phyloP scores from a whole-genome alignment of 495 filamentous ascomycete species.

The Neurospora sp. region DNA sequence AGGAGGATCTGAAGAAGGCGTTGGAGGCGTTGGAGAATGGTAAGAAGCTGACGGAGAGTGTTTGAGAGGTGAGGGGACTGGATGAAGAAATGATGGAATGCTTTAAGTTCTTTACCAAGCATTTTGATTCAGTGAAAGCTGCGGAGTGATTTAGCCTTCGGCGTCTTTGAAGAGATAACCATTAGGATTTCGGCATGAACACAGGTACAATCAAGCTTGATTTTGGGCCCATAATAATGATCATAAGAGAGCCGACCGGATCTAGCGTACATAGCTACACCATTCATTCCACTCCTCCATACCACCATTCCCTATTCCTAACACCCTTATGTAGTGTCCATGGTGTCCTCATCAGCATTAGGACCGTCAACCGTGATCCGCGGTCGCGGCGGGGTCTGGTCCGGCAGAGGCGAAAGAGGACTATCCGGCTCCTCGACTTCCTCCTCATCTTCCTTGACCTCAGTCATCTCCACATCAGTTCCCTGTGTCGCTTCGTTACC shows the following conservation, averaged over 20 bases:
- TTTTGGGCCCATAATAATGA: background rate
- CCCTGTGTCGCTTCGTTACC: conserved; percentile 37
- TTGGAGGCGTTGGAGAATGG: conserved; percentile 38
- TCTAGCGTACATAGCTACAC: background rate
- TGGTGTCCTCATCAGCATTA: conserved; percentile 42
- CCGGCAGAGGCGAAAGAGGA: conserved; percentile 26
- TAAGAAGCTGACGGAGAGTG: conserved; percentile 24
- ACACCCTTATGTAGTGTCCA: conserved; percentile 52
- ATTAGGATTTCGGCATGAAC: background rate
- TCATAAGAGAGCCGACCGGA: background rate
- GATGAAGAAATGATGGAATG: background rate
- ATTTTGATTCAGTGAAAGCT: background rate
- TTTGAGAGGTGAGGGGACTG: background rate
- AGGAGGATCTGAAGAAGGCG: conserved; percentile 53
- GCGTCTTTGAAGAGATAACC: background rate
- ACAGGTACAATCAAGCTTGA: background rate
- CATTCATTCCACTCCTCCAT: background rate
- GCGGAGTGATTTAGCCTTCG: background rate
- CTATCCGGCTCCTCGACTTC: conserved; percentile 46
- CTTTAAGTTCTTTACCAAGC: background rate
- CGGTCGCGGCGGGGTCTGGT: conserved; percentile 21
- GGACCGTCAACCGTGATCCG: conserved; percentile 44
- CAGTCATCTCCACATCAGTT: conserved; percentile 16
- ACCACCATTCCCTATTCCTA: background rate
- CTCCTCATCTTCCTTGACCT: conserved; percentile 49